These are phyloP conservation scores for Gracilaria caudata DNA, from an alignment of 23 red algal genomes.

Conservation along the genomic window DNA sequence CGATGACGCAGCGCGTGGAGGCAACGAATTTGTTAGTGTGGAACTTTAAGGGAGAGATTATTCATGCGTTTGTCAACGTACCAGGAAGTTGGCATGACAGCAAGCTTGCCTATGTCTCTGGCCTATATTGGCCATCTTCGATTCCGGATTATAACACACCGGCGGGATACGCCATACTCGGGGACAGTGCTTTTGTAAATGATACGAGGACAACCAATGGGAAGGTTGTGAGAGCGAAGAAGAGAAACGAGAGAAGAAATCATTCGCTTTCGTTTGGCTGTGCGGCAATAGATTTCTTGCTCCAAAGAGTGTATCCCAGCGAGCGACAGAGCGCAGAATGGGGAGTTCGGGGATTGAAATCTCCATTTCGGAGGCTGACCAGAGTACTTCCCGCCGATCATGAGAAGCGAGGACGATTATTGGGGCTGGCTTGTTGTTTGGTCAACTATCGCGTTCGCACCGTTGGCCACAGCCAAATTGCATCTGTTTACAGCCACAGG, in stretches of 20 bases:
- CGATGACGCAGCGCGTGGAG: constrained; percentile 12
- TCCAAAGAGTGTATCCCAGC: constrained; percentile 31
- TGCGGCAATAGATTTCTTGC: constrained; percentile 12
- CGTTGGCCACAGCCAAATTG: constrained; percentile 29
- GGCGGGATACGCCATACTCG: constrained; percentile 18
- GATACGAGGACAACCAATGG: background rate
- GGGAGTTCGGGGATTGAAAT: constrained; percentile 22
- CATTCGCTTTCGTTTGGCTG: background rate
- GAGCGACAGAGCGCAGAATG: constrained; percentile 41
- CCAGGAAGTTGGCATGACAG: constrained; percentile 35
- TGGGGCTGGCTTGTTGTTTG: background rate
- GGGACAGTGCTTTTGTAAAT: constrained; percentile 26
- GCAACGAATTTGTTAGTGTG: constrained; percentile 14
- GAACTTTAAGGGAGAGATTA: constrained; percentile 37
- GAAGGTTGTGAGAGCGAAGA: constrained; percentile 8
- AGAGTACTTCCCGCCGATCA: constrained; percentile 1
- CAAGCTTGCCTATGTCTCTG: constrained; percentile 12
- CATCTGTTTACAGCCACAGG: background rate
- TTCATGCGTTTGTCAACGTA: constrained; percentile 13
- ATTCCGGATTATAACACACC: constrained; percentile 23
- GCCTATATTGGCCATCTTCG: constrained; percentile 20
- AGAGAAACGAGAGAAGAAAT: constrained; percentile 2
- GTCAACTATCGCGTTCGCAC: constrained; percentile 21
- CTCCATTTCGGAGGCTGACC: constrained; percentile 3
- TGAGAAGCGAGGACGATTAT: constrained; percentile 9